Evolutionary conservation across 1,284 basidiomycete genomes (phyloP), one percentile per base, ranked within the genome.

Genomic region (Schizopora paradoxa): DNA sequence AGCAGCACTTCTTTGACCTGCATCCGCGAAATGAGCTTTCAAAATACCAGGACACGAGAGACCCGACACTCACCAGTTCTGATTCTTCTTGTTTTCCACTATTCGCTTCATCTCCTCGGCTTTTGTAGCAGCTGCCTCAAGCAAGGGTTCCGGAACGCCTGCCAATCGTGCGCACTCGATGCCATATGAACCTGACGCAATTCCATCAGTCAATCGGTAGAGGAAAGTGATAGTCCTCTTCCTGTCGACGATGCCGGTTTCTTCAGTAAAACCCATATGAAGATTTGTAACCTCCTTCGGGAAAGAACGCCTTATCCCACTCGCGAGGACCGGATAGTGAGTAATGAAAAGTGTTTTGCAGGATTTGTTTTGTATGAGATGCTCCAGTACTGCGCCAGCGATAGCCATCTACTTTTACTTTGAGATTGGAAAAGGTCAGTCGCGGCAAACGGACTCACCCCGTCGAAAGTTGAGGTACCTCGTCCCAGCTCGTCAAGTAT

Each of bases 271-370:
- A 11, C 81, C 80, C 89, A 96, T 95, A 58, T 96, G 91, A 56
- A 86, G 65, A 58, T 91, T 91, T 51, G 79, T 72, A 23, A 94
- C 69, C 11, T 79, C 70, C 5, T 54, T 47, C 1, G 79, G 76
- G 58, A 74, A 81, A 48, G 67, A 70, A 23, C 67, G 67, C 52
- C 75, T 73, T 8, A 82, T 54, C 33, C 77, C 77, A 44, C 73
- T 66, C 46, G 84, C 77, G 45, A 91, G 67, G 55, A 82, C 69
- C 1, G 91, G 91, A 57, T 94, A 96, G 60, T 96, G 92, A 0
- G 92, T 96, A 54, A 95, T 92, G 62, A 96, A 96, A n/a, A 95
- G 66, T 0, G 90, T 91, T 61, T 86, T 88, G 68, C 85, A 86
- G 51, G 74, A 74, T 21, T 73, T 74, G 0, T 62, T 64, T 54